Evolutionary conservation across 176 grass and related monocot genomes (phyloP).

Genomic region (Themeda triandra): DNA sequence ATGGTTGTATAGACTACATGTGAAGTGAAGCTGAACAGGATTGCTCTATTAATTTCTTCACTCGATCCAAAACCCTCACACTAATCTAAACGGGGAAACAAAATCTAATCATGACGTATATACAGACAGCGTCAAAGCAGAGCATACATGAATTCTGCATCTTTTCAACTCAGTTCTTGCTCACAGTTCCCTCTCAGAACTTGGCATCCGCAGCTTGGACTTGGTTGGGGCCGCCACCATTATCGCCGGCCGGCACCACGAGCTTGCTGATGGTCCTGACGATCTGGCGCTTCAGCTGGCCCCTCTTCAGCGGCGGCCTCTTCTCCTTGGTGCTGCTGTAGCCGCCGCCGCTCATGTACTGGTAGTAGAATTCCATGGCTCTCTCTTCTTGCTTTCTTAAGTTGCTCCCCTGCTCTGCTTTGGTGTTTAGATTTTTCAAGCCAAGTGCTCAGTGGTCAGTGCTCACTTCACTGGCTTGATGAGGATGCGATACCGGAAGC

Average conservation of each 20-base stretch:
- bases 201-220: neutral
- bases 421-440: neutral
- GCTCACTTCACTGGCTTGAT: neutral
- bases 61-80: too few species aligned
- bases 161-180: too few species aligned
- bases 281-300: conserved; percentile 33
- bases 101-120: too few species aligned
- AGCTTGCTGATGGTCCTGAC: conserved; percentile 17
- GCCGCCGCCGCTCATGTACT: neutral
- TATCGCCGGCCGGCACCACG: neutral
- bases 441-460: neutral
- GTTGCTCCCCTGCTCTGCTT: neutral
- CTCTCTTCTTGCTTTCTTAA: too few species aligned
- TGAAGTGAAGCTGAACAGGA: too few species aligned
- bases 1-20: too few species aligned
- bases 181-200: neutral
- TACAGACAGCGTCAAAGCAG: too few species aligned
- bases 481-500: neutral
- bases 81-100: too few species aligned
- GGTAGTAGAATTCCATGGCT: neutral
- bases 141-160: too few species aligned
- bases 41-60: too few species aligned
- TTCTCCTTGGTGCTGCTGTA: conserved; percentile 26
- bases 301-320: conserved; percentile 42
- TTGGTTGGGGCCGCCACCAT: neutral